Conservation (phyloP, 192 early-diverging fungal genomes). For the Endogone sp. region DNA sequence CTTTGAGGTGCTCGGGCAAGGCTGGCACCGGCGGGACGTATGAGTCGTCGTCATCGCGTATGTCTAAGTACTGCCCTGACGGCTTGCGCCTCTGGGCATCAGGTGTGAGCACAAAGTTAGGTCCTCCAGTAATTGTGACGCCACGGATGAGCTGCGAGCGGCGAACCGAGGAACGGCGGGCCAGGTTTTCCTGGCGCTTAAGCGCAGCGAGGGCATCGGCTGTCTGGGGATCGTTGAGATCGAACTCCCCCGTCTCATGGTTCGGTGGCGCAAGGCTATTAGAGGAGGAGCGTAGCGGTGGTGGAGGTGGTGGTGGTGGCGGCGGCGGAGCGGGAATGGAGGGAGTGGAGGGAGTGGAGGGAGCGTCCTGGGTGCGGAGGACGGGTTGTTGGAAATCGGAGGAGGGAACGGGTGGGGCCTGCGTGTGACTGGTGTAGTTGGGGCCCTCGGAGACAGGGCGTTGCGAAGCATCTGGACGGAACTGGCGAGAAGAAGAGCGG, state of each 20-base stretch:
- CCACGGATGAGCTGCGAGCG: slow-evolving; percentile 4
- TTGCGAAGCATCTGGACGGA: not conserved
- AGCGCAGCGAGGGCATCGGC: slow-evolving; percentile 28
- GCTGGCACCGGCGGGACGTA: slow-evolving; percentile 1
- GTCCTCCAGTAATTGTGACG: not conserved
- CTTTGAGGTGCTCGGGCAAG: not conserved
- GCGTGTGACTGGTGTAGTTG: no score
- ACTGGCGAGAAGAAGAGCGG: not conserved
- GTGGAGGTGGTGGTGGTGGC: not conserved
- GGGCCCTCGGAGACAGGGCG: no score
- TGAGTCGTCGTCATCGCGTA: no score
- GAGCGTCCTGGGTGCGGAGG: not conserved
- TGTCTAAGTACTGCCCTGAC: no score
- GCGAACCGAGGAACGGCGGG: slow-evolving; percentile 29
- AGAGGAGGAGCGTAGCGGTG: not conserved
- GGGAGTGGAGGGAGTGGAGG: not conserved
- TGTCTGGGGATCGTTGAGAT: slow-evolving; percentile 30
- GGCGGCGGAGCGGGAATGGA: not conserved
- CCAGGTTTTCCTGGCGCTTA: slow-evolving; percentile 33
- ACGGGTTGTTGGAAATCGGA: not conserved
- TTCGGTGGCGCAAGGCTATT: slow-evolving; percentile 1
- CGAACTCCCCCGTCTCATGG: slow-evolving; percentile 15
- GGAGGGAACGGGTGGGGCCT: not conserved
- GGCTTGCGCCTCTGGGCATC: no score
- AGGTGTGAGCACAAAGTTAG: not conserved